Conservation (phyloP, 2,329 filamentous ascomycete genomes). For the Ophiocordyceps sinensis region DNA sequence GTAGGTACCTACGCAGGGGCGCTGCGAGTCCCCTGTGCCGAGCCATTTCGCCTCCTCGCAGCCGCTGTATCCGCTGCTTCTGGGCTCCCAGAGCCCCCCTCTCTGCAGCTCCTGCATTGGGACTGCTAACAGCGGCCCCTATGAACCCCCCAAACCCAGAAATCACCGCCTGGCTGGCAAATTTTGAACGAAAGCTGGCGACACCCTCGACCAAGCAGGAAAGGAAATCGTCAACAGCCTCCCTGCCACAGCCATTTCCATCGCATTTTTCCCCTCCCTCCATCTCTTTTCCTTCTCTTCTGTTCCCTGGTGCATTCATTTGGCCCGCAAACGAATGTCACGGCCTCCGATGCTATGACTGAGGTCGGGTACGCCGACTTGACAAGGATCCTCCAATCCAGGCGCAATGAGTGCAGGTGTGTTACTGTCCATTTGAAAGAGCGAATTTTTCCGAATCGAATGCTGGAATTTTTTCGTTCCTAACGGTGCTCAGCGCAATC, state of each 20-base stretch:
- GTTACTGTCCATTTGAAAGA: constrained; percentile 28
- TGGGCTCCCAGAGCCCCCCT: neutral
- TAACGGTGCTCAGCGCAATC: constrained; percentile 46
- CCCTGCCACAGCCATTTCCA: constrained; percentile 14
- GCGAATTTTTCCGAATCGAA: constrained; percentile 33
- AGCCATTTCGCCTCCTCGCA: neutral
- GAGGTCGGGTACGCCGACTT: constrained; percentile 53
- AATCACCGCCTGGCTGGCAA: constrained; percentile 13
- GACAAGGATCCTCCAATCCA: constrained; percentile 51
- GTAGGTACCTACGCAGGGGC: no score
- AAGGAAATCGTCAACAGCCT: constrained; percentile 17
- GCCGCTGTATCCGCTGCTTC: neutral
- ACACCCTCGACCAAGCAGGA: constrained; percentile 12
- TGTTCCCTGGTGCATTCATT: constrained; percentile 33
- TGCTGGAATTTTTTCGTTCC: constrained; percentile 27
- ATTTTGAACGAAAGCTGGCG: constrained; percentile 16
- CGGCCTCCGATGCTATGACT: constrained; percentile 54
- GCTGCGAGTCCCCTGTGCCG: no score
- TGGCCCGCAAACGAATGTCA: constrained; percentile 55
- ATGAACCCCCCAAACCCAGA: constrained; percentile 3
- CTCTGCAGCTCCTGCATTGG: neutral
- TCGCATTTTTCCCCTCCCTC: constrained; percentile 12
- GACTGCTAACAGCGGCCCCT: constrained; percentile 3
- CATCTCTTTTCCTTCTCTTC: constrained; percentile 14
- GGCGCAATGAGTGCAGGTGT: constrained; percentile 48